A percentile compares a stretch with the other conserved stretches of the same genome.
Conservation (phyloP, 2,329 filamentous ascomycete genomes). For the Colletotrichum magnum region DNA sequence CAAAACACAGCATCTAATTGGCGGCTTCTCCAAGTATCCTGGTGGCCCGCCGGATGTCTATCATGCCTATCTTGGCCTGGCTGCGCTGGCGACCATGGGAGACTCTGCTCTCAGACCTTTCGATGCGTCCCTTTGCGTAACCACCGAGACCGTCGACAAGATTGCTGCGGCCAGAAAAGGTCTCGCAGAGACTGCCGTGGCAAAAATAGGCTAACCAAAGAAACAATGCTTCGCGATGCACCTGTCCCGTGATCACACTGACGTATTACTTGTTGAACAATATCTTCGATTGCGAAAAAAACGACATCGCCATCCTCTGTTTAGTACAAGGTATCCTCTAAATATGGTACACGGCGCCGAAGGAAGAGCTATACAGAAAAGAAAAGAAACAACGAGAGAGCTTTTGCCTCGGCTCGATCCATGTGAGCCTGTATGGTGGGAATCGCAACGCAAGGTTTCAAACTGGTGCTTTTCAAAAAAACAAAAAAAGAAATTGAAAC, state of each 20-base stretch:
- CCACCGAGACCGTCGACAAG: slow-evolving; percentile 67
- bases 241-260: neutral
- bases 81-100: slow-evolving; percentile 80
- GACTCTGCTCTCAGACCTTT: slow-evolving; percentile 79
- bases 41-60: slow-evolving; percentile 83
- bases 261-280: neutral
- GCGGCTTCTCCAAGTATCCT: slow-evolving; percentile 83
- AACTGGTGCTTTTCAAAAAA: slow-evolving; percentile 20
- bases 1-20: slow-evolving; percentile 88
- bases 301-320: slow-evolving; percentile 25
- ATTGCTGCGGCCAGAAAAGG: slow-evolving; percentile 63
- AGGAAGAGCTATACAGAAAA: slow-evolving; percentile 26
- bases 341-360: slow-evolving; percentile 38
- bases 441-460: slow-evolving; percentile 2
- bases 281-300: slow-evolving; percentile 8
- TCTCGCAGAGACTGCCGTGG: slow-evolving; percentile 46
- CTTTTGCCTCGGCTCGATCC: slow-evolving; percentile 27
- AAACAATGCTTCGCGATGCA: too few species aligned
- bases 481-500: neutral
- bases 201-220: neutral
- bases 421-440: slow-evolving; percentile 17
- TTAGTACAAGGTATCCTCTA: slow-evolving; percentile 41
- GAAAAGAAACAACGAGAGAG: slow-evolving; percentile 17
- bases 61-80: slow-evolving; percentile 90
- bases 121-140: slow-evolving; percentile 84